phyloP scores from a whole-genome alignment of 148 eudicot genomes.

The Cornus kousa region DNA sequence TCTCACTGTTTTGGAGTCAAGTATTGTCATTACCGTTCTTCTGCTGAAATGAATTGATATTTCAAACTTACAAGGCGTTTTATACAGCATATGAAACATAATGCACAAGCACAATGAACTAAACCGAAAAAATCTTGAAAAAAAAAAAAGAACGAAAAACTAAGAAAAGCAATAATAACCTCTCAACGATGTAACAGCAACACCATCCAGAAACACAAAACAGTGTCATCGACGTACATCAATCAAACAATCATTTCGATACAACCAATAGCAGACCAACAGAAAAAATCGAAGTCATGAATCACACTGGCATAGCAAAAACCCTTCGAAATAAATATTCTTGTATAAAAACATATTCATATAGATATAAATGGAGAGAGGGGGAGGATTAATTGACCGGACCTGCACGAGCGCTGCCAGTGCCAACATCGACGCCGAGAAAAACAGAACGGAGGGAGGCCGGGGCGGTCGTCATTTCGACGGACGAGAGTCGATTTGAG shows the following conservation, averaged over 20 bases:
- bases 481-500: background rate
- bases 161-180: background rate
- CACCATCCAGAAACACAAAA: background rate
- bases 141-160: background rate
- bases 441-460: slow-evolving; percentile 44
- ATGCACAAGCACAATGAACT: background rate
- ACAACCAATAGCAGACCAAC: background rate
- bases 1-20: no score
- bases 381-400: slow-evolving; percentile 34
- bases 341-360: background rate
- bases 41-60: background rate
- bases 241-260: background rate
- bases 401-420: slow-evolving; percentile 99
- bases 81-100: no score
- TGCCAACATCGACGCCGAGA: slow-evolving; percentile 98
- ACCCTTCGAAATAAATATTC: background rate
- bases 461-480: slow-evolving; percentile 37
- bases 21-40: no score
- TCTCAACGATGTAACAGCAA: background rate
- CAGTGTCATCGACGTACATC: background rate
- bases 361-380: background rate
- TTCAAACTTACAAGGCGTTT: no score
- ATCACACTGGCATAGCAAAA: background rate
- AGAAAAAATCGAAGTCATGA: no score
- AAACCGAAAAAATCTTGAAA: background rate